phyloP scores from a whole-genome alignment of 371 early-diverging fungal genomes.

The Mortierella sp. region DNA sequence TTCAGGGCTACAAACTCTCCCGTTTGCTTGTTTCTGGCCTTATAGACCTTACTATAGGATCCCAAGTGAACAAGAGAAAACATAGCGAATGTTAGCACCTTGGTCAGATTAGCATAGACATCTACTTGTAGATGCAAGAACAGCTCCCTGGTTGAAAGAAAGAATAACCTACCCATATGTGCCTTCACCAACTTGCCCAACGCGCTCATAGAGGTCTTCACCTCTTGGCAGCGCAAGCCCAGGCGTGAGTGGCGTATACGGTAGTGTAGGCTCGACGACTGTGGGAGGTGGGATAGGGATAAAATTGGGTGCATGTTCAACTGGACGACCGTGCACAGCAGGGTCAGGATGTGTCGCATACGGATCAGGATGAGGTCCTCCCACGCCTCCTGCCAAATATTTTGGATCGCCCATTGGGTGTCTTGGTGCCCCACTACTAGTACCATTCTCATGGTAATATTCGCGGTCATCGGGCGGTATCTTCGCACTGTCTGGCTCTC shows the following conservation, averaged over 20 bases:
- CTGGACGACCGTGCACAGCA: too few relatives aligned
- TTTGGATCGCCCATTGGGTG: too few relatives aligned
- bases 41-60: slow-evolving; percentile 82
- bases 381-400: too few relatives aligned
- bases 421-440: too few relatives aligned
- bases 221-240: slow-evolving; percentile 11
- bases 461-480: slow-evolving; percentile 8
- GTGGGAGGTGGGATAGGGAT: too few relatives aligned
- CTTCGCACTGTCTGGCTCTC: slow-evolving; percentile 14
- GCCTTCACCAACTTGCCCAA: slow-evolving; percentile 85
- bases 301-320: too few relatives aligned
- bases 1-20: slow-evolving; percentile 89
- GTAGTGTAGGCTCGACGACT: neutral
- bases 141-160: neutral
- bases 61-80: neutral
- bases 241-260: neutral
- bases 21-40: slow-evolving; percentile 80
- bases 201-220: slow-evolving; percentile 49
- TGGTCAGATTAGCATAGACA: neutral
- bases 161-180: slow-evolving; percentile 86
- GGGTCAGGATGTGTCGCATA: too few relatives aligned
- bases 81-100: slow-evolving; percentile 8
- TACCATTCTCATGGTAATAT: slow-evolving; percentile 9
- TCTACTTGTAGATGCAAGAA: neutral
- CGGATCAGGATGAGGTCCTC: too few relatives aligned